These are phyloP conservation scores for Cystobasidium tubakii DNA, from an alignment of 768 basidiomycete species.

Conservation along the genomic window DNA sequence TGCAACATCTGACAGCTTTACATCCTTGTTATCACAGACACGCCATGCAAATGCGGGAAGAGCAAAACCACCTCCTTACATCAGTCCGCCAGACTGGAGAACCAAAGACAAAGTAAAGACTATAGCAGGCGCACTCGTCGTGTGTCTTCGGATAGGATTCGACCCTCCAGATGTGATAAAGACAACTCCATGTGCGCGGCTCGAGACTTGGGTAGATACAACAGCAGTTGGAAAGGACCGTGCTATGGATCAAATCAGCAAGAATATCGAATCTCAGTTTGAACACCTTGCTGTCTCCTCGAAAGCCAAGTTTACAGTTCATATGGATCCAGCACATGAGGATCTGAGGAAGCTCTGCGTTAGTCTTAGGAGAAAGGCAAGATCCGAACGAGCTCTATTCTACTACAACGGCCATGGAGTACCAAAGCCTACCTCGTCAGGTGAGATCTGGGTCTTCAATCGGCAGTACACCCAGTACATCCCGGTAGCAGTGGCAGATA, in stretches of 20 bases:
- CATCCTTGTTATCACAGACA: conserved; percentile 23
- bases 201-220: conserved; percentile 96
- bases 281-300: conserved; percentile 92
- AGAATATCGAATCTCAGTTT: conserved; percentile 89
- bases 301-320: conserved; percentile 48
- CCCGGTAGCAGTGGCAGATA: conserved; percentile 85
- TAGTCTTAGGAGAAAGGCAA: conserved; percentile 74
- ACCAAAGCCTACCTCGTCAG: conserved; percentile 84
- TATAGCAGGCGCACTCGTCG: conserved; percentile 63
- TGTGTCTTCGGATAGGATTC: conserved; percentile 94
- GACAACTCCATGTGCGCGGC: conserved; percentile 86
- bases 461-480: conserved; percentile 96
- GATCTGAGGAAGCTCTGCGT: conserved; percentile 83
- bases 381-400: conserved; percentile 87
- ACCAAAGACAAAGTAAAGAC: conserved; percentile 97
- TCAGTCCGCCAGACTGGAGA: conserved; percentile 60
- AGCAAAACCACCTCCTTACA: conserved; percentile 39
- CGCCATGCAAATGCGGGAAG: conserved; percentile 42
- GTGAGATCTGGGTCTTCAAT: conserved; percentile 99
- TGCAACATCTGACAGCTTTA: neutral
- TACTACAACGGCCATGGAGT: conserved; percentile 99
- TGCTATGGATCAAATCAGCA: conserved; percentile 86
- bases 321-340: conserved; percentile 84
- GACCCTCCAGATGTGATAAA: conserved; percentile 97
- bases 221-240: conserved; percentile 77